Evolutionary conservation across 805 yeast genomes (phyloP).

Genomic region (Candida germanica): DNA sequence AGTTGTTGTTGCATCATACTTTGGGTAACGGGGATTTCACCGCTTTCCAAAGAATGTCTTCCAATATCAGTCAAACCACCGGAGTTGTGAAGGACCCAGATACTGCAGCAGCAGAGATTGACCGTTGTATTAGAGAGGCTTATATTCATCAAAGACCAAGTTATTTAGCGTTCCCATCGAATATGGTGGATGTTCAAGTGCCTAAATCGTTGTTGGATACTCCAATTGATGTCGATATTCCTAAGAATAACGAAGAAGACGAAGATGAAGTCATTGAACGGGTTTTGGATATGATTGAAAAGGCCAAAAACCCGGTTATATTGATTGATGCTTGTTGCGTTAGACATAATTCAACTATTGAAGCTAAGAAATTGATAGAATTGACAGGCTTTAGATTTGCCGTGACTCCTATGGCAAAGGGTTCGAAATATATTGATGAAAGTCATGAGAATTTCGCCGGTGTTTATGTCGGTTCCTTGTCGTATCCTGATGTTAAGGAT

Average conservation of each 20-base stretch:
- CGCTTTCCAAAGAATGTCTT: constrained; percentile 73
- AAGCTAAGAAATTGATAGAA: constrained; percentile 59
- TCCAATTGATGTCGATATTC: constrained; percentile 55
- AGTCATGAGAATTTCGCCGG: constrained; percentile 74
- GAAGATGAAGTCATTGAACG: constrained; percentile 36
- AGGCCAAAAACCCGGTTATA: constrained; percentile 68
- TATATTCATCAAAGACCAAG: constrained; percentile 75
- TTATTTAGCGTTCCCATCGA: constrained; percentile 79
- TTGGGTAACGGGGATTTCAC: constrained; percentile 44
- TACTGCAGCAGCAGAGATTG: constrained; percentile 69
- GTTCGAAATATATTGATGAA: constrained; percentile 59
- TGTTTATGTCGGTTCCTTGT: constrained; percentile 80
- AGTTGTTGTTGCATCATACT: constrained; percentile 40
- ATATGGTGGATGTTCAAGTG: constrained; percentile 65
- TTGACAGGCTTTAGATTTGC: constrained; percentile 76
- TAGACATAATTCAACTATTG: constrained; percentile 67
- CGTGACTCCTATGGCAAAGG: constrained; percentile 90
- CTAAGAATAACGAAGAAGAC: constrained; percentile 31
- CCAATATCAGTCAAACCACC: constrained; percentile 57
- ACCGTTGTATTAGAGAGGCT: constrained; percentile 70
- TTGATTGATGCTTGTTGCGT: constrained; percentile 86
- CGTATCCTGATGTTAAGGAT: constrained; percentile 27
- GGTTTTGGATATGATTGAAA: constrained; percentile 48
- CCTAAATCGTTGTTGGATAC: constrained; percentile 55
- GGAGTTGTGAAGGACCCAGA: constrained; percentile 60